Evolutionary conservation across 257 asterid genomes (phyloP), one percentile per base, ranked within the genome.

Genomic region (Solanum verrucosum): DNA sequence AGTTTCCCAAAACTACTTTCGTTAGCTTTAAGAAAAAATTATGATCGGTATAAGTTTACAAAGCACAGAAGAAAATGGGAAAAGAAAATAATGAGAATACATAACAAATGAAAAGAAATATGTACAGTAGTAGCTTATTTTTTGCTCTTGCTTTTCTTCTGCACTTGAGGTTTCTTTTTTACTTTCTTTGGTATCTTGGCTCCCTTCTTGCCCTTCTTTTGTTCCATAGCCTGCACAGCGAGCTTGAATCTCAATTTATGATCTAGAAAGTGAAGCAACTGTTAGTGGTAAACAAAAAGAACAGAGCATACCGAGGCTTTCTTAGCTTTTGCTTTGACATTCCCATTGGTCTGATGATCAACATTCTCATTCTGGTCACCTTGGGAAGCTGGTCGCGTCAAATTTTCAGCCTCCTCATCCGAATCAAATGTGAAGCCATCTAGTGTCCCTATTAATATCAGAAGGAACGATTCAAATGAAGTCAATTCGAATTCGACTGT

Each of bases 381-480:
- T 87, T 92, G 92, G 78, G 86, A 92, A 68, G 86, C 68, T 86
- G 94, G 11, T 90, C 92, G 93, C 23, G 91, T 90, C 86, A 90
- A 52, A 79, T 92, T 88, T 75, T 95, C 99, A 65, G 92, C 91
- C 89, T 96, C 99, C 71, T 95, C 98, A 37, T 96, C 98, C 42
- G 98, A 96, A 93, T 94, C 98, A 87, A 93, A 96, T 84, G 98
- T 93, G 92, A 93, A 96, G 49, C 99, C 98, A 82, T 94, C 98
- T 63, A 96, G 93, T 71, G 99, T 96, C 88, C 99, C 98, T 95
- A 90, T 52, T 65, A 70, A 72, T 88, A 89, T 88, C 86, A 85
- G 91, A 92, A 9, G 87, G 82, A 67, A 31, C 13, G 84, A 84
- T 18, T 89, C 9, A 35, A 86, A 42, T 35, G 71, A 27, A 70